Evolutionary conservation across 495 filamentous ascomycete species (phyloP), one percentile per base, ranked within the genome.

Genomic region (Chaetomidium leptoderma): DNA sequence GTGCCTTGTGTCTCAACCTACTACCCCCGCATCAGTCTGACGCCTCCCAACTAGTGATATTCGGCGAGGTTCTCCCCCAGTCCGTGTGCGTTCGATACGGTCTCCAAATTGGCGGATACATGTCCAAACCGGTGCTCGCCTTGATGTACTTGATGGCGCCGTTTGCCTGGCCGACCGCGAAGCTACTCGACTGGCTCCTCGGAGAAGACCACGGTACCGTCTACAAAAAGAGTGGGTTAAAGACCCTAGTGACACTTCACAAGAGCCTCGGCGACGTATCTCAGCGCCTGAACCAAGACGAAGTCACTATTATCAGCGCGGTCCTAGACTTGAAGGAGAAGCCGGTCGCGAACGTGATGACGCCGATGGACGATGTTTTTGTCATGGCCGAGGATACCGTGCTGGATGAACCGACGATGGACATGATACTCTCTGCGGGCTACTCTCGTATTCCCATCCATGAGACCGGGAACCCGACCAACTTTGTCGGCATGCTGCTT

Each of bases 301-400:
- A 98, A 73, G 93, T 97, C 61, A 97, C 92, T 44, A 98, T 98
- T 68, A 98, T 98, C 66, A 95, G 88, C 60, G 92, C 92, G 24
- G 95, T 97, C 17, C 77, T 98, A 48, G 93, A 98, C 69, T 76
- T 98, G 53, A 98, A 97, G 70, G 92, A 93, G 62, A 98, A 98
- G 71, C 78, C 93, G 0, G 90, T 98, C 33, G 91, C 89, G 23
- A 85, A 78, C 61, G 96, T 98, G 64, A 97, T 97, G 95, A 98
- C 93, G 1, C 93, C 95, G 0, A 97, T 98, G 87, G 84, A 90
- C 9, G 91, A 97, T 71, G 91, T 96, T 33, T 98, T 96, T 65
- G 90, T 86, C 58, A 91, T 98, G 87, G 88, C 90, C 36, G 86
- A 90, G 43, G 92, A 98, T 66, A 90, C 90, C 2, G 81, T 97